These are phyloP conservation scores for Ajuga reptans DNA, from an alignment of 305 asterid species.

Conservation along the genomic window DNA sequence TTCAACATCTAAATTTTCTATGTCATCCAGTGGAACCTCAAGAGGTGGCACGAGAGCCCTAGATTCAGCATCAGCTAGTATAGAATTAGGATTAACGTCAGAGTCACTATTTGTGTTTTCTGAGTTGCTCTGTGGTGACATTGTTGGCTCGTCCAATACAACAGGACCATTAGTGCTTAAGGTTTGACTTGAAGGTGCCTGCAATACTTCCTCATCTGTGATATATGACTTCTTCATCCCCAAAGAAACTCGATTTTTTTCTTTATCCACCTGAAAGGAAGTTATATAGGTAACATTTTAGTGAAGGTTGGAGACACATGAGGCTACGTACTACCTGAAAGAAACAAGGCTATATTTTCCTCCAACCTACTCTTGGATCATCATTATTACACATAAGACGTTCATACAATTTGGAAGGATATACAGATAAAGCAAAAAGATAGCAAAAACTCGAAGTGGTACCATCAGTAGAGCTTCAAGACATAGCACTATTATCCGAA, in stretches of 20 bases:
- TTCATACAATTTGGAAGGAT: not conserved
- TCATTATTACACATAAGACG: not conserved
- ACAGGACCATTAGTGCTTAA: conserved; percentile 24
- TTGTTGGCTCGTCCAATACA: conserved; percentile 25
- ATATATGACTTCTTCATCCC: conserved; percentile 84
- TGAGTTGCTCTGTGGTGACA: conserved; percentile 28
- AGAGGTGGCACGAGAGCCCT: conserved; percentile 80
- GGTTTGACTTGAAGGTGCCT: conserved; percentile 24
- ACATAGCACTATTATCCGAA: not conserved
- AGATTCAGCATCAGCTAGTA: conserved; percentile 58
- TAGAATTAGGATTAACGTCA: conserved; percentile 32
- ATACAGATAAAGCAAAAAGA: not conserved
- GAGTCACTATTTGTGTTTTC: conserved; percentile 21
- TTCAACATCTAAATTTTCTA: conserved; percentile 40
- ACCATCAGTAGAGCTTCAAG: conserved; percentile 6
- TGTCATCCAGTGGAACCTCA: conserved; percentile 76
- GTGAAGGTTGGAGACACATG: not conserved
- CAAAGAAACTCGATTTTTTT: conserved; percentile 68
- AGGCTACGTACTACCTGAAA: too few relatives aligned
- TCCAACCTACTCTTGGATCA: conserved; percentile 1
- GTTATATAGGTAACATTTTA: not conserved
- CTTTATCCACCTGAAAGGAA: conserved; percentile 70
- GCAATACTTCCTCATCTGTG: conserved; percentile 30
- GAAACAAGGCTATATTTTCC: not conserved
- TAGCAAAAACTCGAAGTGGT: not conserved